These are phyloP conservation scores for Torrubiellomyces zombiae DNA, from an alignment of 2,329 filamentous ascomycete genomes.

Conservation along the genomic window DNA sequence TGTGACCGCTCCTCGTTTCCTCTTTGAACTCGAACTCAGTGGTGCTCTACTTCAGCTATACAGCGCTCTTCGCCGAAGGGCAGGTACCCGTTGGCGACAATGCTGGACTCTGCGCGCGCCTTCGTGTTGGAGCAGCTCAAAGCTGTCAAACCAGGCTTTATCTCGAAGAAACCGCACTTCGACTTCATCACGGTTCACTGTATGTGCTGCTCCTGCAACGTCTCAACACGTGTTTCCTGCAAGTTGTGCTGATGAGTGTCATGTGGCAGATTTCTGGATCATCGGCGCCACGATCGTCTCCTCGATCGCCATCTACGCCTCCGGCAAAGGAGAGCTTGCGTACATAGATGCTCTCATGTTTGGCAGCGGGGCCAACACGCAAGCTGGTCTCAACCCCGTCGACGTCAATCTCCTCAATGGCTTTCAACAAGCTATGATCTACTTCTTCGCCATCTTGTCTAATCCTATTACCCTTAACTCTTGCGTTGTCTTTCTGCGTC, in stretches of 20 bases:
- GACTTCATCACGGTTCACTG: conserved; percentile 74
- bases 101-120: conserved; percentile 17
- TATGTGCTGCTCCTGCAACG: conserved; percentile 28
- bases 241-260: conserved; percentile 7
- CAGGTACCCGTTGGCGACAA: too few species aligned
- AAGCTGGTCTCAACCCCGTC: conserved; percentile 79
- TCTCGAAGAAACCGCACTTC: conserved; percentile 48
- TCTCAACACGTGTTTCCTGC: conserved; percentile 1
- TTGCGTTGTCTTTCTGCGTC: conserved; percentile 74
- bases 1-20: not conserved
- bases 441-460: conserved; percentile 52
- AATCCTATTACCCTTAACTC: conserved; percentile 77
- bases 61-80: too few species aligned
- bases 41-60: conserved; percentile 3
- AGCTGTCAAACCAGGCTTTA: conserved; percentile 37
- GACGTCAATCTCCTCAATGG: conserved; percentile 51
- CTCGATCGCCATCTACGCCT: conserved; percentile 60
- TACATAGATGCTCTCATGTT: conserved; percentile 90
- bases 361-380: conserved; percentile 69
- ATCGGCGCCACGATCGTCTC: conserved; percentile 54
- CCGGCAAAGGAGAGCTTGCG: conserved; percentile 36
- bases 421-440: conserved; percentile 60
- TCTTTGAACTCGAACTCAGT: not conserved
- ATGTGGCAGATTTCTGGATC: conserved; percentile 55
- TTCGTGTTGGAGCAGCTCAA: conserved; percentile 25